Evolutionary conservation across 2,329 filamentous ascomycete species (phyloP), one percentile per base, ranked within the genome.

Genomic region (Ophiocordyceps camponoti-leonardi): DNA sequence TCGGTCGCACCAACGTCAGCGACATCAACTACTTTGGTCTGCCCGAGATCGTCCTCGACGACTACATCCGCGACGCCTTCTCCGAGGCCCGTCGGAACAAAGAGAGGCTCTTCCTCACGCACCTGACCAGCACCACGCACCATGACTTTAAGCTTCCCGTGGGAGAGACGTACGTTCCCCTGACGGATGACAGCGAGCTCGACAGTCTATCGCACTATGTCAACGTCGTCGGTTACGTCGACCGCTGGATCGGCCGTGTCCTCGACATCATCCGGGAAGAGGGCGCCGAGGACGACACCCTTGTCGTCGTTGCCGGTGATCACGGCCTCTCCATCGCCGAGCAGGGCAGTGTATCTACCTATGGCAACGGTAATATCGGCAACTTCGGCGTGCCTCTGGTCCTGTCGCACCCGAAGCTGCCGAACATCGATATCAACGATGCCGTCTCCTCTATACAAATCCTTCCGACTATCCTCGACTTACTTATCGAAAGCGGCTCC

Each of bases 11-110:
- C 1, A 56, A 50, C 0, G 22, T 57, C 1, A 52, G 55, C 0
- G 56, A 62, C 39, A 56, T 61, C 43, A 62, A 63, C 48, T 61
- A 61, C 20, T 63, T 61, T 6, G 57, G 56, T 8, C 54, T 61
- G 45, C 50, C 57, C 43, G 61, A 63, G 45, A 51, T 52, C 5
- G 52, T 52, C 0, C 46, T 62, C 8, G 54, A 57, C 40, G 53
- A 60, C 5, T 61, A 63, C 14, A 53, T 62, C 26, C 49, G 48
- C 4, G 58, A 63, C 42, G 49, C 53, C 11, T 61, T 62, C 23
- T 45, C 48, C 2, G 51, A 50, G 2, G 58, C 60, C 4, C 55
- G 50, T 18, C 49, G 54, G n/a, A 56, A 54, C 1, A 53, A 62
- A 12, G 53, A 61, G 35, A 52, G 60, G 10, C 50, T 62, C 0